These are phyloP conservation scores for Cryptococcus hybrid DNA, from an alignment of 1,284 basidiomycete species.

Conservation along the genomic window DNA sequence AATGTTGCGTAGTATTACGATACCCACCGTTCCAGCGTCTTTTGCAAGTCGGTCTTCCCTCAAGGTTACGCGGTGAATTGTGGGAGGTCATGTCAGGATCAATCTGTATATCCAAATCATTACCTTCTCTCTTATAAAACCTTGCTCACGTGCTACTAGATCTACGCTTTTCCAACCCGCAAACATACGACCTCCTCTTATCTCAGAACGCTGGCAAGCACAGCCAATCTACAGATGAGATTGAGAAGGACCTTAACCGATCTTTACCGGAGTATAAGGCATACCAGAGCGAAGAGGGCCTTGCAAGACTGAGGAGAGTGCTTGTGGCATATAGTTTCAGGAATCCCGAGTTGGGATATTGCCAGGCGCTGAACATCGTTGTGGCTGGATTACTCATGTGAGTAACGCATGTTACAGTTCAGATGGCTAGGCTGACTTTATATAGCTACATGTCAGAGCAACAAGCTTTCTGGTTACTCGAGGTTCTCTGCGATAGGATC, in stretches of 20 bases:
- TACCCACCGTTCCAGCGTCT: conserved; percentile 96
- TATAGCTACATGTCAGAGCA: conserved; percentile 96
- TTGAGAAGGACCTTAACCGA: conserved; percentile 97
- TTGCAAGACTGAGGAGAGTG: conserved; percentile 79
- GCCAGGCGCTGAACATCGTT: conserved; percentile 85
- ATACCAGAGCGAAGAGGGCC: conserved; percentile 85
- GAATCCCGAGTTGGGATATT: conserved; percentile 85
- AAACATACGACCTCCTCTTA: conserved; percentile 77
- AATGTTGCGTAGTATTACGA: conserved; percentile 62
- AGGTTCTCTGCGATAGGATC: conserved; percentile 91
- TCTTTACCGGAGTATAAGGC: conserved; percentile 93
- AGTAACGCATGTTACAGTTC: conserved; percentile 2
- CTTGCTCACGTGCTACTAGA: conserved; percentile 34
- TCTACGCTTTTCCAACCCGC: conserved; percentile 83
- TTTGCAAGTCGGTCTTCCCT: conserved; percentile 95
- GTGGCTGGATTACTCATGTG: conserved; percentile 41
- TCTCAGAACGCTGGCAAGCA: conserved; percentile 75
- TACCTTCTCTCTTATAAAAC: neutral
- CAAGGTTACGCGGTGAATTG: conserved; percentile 91
- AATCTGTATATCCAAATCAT: conserved; percentile 54
- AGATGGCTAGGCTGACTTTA: conserved; percentile 15
- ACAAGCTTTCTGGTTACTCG: conserved; percentile 96
- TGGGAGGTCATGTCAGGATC: conserved; percentile 98
- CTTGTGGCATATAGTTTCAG: conserved; percentile 96
- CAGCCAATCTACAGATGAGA: conserved; percentile 93